Evolutionary conservation across 345 rosid species (phyloP).

Genomic region (Citrus cavaleriei): DNA sequence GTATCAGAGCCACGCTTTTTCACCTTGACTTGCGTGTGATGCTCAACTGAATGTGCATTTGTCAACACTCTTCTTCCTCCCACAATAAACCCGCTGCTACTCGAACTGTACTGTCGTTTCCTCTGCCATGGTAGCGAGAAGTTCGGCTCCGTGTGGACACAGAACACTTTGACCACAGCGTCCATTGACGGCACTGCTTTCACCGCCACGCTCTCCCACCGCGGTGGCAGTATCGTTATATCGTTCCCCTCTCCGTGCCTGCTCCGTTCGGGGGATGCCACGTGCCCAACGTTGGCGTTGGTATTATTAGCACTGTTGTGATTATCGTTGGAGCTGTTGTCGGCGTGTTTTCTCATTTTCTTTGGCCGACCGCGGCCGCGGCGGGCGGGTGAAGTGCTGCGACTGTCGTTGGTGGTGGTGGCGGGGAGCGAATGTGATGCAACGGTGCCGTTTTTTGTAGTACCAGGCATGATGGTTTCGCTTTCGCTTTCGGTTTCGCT

Average conservation of each 20-base stretch:
- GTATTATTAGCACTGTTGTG: neutral
- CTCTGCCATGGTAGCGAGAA: slow-evolving; percentile 93
- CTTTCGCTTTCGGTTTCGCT: slow-evolving; percentile 21
- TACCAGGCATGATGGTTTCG: slow-evolving; percentile 27
- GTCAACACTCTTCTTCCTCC: slow-evolving; percentile 78
- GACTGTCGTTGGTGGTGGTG: slow-evolving; percentile 20
- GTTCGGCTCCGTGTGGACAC: slow-evolving; percentile 91
- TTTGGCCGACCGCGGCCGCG: slow-evolving; percentile 49
- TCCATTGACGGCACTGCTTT: slow-evolving; percentile 83
- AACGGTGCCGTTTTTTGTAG: slow-evolving; percentile 10
- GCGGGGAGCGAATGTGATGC: neutral
- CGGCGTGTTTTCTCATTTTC: slow-evolving; percentile 28
- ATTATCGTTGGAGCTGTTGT: slow-evolving; percentile 11
- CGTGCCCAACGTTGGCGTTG: slow-evolving; percentile 6
- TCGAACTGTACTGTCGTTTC: slow-evolving; percentile 82
- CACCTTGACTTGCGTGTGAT: slow-evolving; percentile 86
- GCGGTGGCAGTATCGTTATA: slow-evolving; percentile 12
- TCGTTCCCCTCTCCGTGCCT: slow-evolving; percentile 33
- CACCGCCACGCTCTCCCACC: slow-evolving; percentile 61
- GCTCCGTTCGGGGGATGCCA: slow-evolving; percentile 29
- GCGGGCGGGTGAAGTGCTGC: slow-evolving; percentile 32
- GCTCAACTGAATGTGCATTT: slow-evolving; percentile 93
- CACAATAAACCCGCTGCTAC: slow-evolving; percentile 79
- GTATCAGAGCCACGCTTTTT: slow-evolving; percentile 92
- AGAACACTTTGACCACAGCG: slow-evolving; percentile 88